phyloP scores from a whole-genome alignment of 83 land plant genomes.

The Picea abies region DNA sequence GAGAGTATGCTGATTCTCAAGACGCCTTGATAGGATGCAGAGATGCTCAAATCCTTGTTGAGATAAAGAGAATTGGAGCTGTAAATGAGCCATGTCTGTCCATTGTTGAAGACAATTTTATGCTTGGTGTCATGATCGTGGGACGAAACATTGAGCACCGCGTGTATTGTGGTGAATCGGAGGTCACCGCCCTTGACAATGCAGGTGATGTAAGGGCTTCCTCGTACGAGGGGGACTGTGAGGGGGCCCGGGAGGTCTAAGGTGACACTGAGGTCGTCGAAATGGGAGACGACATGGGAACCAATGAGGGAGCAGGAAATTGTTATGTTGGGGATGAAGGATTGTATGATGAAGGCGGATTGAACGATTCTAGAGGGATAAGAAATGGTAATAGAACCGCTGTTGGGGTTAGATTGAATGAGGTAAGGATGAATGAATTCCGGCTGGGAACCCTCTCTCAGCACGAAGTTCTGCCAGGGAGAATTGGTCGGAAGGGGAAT shows the following conservation, averaged over 20 bases:
- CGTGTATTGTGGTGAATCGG: slow-evolving; percentile 25
- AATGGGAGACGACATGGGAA: slow-evolving; percentile 24
- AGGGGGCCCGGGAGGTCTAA: slow-evolving; percentile 21
- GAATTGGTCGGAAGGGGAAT: slow-evolving; percentile 83
- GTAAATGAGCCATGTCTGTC: slow-evolving; percentile 69
- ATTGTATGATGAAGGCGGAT: slow-evolving; percentile 27
- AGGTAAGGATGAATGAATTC: slow-evolving; percentile 86
- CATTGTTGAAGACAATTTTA: slow-evolving; percentile 52
- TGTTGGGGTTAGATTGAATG: slow-evolving; percentile 31
- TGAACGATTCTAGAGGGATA: slow-evolving; percentile 19
- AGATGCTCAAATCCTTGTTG: slow-evolving; percentile 18
- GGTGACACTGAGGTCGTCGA: slow-evolving; percentile 50
- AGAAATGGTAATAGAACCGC: slow-evolving; percentile 23
- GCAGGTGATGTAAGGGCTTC: slow-evolving; percentile 44
- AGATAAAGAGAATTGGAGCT: neutral
- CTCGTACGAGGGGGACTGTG: slow-evolving; percentile 38
- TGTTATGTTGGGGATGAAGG: slow-evolving; percentile 23
- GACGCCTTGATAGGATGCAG: slow-evolving; percentile 23
- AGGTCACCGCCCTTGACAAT: slow-evolving; percentile 22
- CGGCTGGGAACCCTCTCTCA: slow-evolving; percentile 65
- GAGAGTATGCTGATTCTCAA: slow-evolving; percentile 25
- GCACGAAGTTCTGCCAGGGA: slow-evolving; percentile 76
- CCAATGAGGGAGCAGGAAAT: neutral
- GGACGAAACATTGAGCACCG: slow-evolving; percentile 19
- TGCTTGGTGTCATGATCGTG: slow-evolving; percentile 54